A percentile compares a stretch with the other conserved stretches of the same genome.
phyloP scores from a whole-genome alignment of 108 stramenopile species.

The Fistulifera pelliculosa region DNA sequence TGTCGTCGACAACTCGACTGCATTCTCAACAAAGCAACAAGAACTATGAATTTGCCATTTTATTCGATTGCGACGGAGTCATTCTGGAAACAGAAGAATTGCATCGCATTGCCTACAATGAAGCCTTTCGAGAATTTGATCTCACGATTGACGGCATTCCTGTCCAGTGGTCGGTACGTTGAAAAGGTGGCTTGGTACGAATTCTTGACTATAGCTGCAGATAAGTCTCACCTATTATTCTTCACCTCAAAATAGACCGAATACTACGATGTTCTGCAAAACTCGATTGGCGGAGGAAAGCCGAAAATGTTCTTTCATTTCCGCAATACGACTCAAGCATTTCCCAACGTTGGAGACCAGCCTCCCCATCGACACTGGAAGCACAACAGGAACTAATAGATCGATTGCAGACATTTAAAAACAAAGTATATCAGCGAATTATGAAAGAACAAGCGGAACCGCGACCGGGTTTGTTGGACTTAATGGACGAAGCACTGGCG shows the following conservation, averaged over 20 bases:
- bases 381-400: conserved; percentile 68
- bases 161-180: conserved; percentile 73
- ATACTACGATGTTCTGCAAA: conserved; percentile 83
- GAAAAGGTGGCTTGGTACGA: too few species aligned
- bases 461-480: conserved; percentile 69
- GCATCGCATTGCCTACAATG: conserved; percentile 85
- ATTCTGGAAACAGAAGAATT: conserved; percentile 89
- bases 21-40: too few species aligned
- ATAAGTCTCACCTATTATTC: too few species aligned
- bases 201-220: too few species aligned
- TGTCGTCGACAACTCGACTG: too few species aligned
- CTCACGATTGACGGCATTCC: conserved; percentile 52
- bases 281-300: conserved; percentile 87
- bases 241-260: conserved; percentile 1
- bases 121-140: conserved; percentile 60
- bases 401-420: conserved; percentile 75
- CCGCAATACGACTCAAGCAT: conserved; percentile 33
- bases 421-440: conserved; percentile 66
- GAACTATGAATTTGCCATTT: conserved; percentile 41
- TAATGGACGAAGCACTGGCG: conserved; percentile 85
- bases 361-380: conserved; percentile 46
- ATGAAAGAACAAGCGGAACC: conserved; percentile 62
- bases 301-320: conserved; percentile 88
- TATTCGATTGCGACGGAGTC: conserved; percentile 93
- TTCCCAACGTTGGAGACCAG: conserved; percentile 7